Evolutionary conservation across 2,329 filamentous ascomycete species (phyloP).

Genomic region (Cordyceps farinosa): DNA sequence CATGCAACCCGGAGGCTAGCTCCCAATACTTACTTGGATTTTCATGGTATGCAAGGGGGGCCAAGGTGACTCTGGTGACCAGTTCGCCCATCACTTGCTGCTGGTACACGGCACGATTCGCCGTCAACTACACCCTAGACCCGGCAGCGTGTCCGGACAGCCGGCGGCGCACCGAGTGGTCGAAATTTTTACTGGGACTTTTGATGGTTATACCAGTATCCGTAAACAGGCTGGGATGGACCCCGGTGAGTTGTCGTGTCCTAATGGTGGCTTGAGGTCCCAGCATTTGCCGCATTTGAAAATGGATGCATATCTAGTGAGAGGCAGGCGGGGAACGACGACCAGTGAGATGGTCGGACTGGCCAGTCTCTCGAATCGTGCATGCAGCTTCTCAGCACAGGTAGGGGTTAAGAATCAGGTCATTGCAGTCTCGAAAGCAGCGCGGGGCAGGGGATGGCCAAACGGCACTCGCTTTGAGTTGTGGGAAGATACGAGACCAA

Average conservation of each 20-base stretch:
- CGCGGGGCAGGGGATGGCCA: neutral
- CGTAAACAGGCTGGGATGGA: constrained; percentile 1
- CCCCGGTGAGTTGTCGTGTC: neutral
- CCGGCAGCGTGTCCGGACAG: neutral
- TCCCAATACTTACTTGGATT: neutral
- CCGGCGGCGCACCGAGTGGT: neutral
- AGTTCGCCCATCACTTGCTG: neutral
- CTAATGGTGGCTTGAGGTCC: constrained; percentile 5
- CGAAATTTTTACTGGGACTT: neutral
- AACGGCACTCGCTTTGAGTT: neutral
- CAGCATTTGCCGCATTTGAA: constrained; percentile 14
- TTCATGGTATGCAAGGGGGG: neutral
- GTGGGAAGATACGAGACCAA: neutral
- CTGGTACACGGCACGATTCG: neutral
- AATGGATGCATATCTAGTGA: constrained; percentile 8
- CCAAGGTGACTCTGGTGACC: neutral
- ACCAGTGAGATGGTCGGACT: neutral
- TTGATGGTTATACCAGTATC: neutral
- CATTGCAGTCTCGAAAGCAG: neutral
- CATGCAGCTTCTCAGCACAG: neutral
- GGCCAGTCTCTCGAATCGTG: neutral
- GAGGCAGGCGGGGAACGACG: neutral
- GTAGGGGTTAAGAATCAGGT: neutral
- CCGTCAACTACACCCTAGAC: neutral
- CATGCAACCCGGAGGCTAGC: neutral